These are phyloP conservation scores for Linnemannia exigua DNA, from an alignment of 192 early-diverging fungal species.

Conservation along the genomic window DNA sequence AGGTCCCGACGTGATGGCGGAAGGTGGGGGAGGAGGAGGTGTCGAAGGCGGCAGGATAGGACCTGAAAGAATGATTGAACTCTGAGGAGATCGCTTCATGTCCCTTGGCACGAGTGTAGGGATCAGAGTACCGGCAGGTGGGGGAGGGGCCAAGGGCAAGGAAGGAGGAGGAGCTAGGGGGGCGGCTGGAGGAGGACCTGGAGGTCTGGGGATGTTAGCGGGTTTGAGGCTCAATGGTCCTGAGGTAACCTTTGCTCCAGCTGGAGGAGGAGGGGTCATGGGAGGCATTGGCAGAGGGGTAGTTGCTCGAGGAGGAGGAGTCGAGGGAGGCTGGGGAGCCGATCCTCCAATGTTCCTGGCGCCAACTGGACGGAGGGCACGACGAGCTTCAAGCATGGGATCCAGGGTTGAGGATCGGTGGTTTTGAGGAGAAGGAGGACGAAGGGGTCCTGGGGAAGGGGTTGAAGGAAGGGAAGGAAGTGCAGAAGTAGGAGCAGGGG, in stretches of 20 bases:
- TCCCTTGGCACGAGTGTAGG: constrained; percentile 36
- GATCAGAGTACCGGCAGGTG: constrained; percentile 11
- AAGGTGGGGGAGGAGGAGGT: constrained; percentile 30
- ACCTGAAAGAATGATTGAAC: constrained; percentile 32
- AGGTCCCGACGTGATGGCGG: background rate
- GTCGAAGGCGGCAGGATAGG: constrained; percentile 48
- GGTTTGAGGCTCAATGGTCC: constrained; percentile 21
- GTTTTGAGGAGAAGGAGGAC: constrained; percentile 9
- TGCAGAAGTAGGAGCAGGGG: constrained; percentile 17
- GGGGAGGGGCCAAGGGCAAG: constrained; percentile 24
- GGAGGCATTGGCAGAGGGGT: constrained; percentile 42
- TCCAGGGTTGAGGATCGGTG: constrained; percentile 34
- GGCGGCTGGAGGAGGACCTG: constrained; percentile 17
- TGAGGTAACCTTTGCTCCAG: constrained; percentile 13
- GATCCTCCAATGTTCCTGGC: constrained; percentile 27
- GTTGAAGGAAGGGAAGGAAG: constrained; percentile 16
- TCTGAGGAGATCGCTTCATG: constrained; percentile 42
- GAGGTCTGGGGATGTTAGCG: constrained; percentile 24
- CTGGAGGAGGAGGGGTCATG: constrained; percentile 10
- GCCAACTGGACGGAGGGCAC: constrained; percentile 32
- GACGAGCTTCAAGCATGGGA: constrained; percentile 43
- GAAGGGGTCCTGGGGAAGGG: background rate
- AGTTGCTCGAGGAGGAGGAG: constrained; percentile 33
- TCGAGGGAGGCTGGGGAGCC: constrained; percentile 21
- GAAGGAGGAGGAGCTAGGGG: constrained; percentile 20